phyloP scores from a whole-genome alignment of 2,329 filamentous ascomycete genomes.

The Clonostachys sp. region DNA sequence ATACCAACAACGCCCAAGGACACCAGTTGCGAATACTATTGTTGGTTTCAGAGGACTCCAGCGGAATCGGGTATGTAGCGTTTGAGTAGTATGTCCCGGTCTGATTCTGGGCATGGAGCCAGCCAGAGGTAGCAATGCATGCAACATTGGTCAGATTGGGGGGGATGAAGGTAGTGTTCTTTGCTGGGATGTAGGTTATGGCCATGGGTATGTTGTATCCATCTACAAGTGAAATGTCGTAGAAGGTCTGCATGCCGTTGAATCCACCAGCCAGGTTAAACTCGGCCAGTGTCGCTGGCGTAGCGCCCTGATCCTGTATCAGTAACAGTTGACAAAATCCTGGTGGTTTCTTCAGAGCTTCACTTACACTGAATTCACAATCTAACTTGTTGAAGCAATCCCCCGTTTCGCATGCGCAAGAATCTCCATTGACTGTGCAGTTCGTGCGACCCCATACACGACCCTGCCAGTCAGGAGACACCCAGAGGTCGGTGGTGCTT shows the following conservation, averaged over 20 bases:
- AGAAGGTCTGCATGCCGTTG: conserved; percentile 62
- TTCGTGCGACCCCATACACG: conserved; percentile 82
- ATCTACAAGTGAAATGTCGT: conserved; percentile 81
- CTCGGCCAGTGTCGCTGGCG: conserved; percentile 74
- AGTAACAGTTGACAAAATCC: not conserved
- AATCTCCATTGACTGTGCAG: conserved; percentile 68
- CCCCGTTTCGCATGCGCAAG: conserved; percentile 67
- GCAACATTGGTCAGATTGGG: conserved; percentile 73
- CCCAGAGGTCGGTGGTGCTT: conserved; percentile 54
- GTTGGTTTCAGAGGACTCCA: conserved; percentile 56
- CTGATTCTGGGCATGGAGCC: conserved; percentile 47
- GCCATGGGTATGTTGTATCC: conserved; percentile 77
- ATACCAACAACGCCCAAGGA: conserved; percentile 71
- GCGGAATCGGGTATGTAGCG: conserved; percentile 60
- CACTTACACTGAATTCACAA: conserved; percentile 63
- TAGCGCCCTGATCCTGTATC: conserved; percentile 48
- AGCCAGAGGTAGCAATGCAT: conserved; percentile 68
- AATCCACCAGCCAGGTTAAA: conserved; percentile 70
- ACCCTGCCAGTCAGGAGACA: conserved; percentile 73
- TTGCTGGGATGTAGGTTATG: conserved; percentile 54
- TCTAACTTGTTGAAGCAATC: conserved; percentile 70
- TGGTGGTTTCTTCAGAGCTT: too few relatives aligned
- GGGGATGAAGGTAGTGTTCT: conserved; percentile 62
- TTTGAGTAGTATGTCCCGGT: conserved; percentile 60
- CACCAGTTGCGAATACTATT: conserved; percentile 64